phyloP scores from a whole-genome alignment of 805 yeast species.

The Candida caryicola region DNA sequence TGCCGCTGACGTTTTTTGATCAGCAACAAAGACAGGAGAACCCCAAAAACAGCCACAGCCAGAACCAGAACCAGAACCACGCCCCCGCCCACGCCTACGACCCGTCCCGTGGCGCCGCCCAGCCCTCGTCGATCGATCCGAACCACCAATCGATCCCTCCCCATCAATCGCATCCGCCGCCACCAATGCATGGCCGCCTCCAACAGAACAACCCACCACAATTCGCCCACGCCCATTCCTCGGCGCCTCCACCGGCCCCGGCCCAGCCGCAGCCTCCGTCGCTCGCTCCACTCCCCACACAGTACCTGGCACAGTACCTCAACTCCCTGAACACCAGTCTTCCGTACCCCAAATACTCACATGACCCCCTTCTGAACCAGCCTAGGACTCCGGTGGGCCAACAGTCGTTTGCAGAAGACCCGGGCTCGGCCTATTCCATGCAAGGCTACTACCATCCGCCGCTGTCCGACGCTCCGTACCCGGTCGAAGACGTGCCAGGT shows the following conservation, averaged over 20 bases:
- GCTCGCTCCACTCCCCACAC: neutral
- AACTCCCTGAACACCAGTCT: no score
- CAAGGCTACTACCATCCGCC: constrained; percentile 6
- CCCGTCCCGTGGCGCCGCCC: no score
- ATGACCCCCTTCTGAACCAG: neutral
- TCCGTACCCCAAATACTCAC: neutral
- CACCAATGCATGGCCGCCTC: constrained; percentile 4
- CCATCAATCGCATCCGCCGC: constrained; percentile 5
- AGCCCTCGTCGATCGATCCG: no score
- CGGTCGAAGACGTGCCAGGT: neutral
- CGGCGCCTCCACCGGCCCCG: constrained; percentile 9
- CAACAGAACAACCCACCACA: constrained; percentile 7
- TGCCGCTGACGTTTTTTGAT: constrained; percentile 14
- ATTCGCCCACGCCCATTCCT: no score
- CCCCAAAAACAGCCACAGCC: constrained; percentile 1
- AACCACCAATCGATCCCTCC: constrained; percentile 3
- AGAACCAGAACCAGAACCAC: constrained; percentile 7
- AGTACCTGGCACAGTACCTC: no score
- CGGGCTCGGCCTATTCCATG: constrained; percentile 9
- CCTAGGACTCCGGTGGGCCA: constrained; percentile 7
- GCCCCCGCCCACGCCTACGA: no score
- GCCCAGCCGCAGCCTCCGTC: constrained; percentile 3
- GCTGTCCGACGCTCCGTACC: neutral
- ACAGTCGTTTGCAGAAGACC: constrained; percentile 5
- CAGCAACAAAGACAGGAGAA: no score